Percentiles rank a stretch among this genome's conserved stretches.
Conservation (phyloP, 768 basidiomycete species). For the Tylopilus balloui region DNA sequence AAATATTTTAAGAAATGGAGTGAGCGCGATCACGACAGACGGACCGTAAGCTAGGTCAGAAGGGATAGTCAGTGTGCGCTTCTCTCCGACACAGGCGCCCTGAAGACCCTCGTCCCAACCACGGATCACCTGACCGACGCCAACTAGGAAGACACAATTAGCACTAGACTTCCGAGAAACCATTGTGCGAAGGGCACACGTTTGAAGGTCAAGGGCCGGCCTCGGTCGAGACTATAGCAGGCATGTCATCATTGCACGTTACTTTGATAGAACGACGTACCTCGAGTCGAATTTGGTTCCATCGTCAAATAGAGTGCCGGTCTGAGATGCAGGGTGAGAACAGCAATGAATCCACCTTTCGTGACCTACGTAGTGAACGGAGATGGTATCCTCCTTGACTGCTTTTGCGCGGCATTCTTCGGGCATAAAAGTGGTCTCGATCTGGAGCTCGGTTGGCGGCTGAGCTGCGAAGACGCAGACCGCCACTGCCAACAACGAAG, state of each 20-base stretch:
- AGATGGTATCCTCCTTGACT: slow-evolving; percentile 55
- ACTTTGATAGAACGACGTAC: slow-evolving; percentile 32
- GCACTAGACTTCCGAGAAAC: neutral
- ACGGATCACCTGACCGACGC: slow-evolving; percentile 74
- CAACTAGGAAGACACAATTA: slow-evolving; percentile 45
- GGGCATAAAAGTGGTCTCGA: slow-evolving; percentile 60
- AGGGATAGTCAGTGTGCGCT: slow-evolving; percentile 86
- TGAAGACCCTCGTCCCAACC: slow-evolving; percentile 82
- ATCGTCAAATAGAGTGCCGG: slow-evolving; percentile 70
- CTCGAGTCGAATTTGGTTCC: slow-evolving; percentile 92
- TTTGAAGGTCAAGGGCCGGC: slow-evolving; percentile 69
- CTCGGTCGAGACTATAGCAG: slow-evolving; percentile 60
- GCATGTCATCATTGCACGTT: neutral
- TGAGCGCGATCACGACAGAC: slow-evolving; percentile 24
- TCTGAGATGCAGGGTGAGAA: slow-evolving; percentile 27
- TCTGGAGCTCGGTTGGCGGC: slow-evolving; percentile 51
- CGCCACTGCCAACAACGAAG: slow-evolving; percentile 46
- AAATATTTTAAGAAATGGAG: neutral
- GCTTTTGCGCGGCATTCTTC: slow-evolving; percentile 53
- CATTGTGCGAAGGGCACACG: slow-evolving; percentile 42
- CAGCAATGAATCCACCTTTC: neutral
- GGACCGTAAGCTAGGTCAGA: slow-evolving; percentile 75
- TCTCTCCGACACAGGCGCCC: slow-evolving; percentile 86
- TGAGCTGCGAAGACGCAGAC: slow-evolving; percentile 44
- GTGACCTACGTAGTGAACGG: slow-evolving; percentile 72